Evolutionary conservation across 768 basidiomycete species (phyloP), one percentile per base, ranked within the genome.

Genomic region (Calocybe indica): DNA sequence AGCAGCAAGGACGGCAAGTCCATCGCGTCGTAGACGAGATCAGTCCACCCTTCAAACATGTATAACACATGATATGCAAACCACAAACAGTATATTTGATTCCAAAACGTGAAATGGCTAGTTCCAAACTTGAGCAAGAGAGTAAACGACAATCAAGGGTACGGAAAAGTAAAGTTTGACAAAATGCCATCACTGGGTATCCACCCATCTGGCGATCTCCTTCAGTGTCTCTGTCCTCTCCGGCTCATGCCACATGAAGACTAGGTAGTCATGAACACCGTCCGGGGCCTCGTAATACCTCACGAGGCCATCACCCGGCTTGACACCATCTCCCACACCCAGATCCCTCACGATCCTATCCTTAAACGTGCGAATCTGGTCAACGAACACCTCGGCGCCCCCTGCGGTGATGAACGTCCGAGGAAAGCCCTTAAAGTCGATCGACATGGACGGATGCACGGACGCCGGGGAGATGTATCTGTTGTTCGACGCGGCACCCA

Each of bases 241-340:
- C 8, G 40, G 40, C 22, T 41, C 40, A 28, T 41, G 40, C 40
- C 22, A n/a, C 13, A 14, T 31, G 31, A 43, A 43, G 8, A 30
- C 42, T 1, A 43, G n/a, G 15, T 32, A 43, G 35, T 43, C 42
- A 31, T 43, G 42, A n/a, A 43, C 42, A 10, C n/a, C 42, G 35
- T 43, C 42, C 31, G 31, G 31, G 7, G 8, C 31, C 42, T 31
- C 42, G 31, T 32, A 33, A 15, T 43, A 43, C 22, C 22, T 22
- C 22, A 22, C 22, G 22, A 22, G 22, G 22, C 22, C 22, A 4
- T 22, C 22, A 22, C 22, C 22, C 22, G 22, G 22, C 22, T 22
- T 22, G 6, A 41, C 12, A 7, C 22, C n/a, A 22, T 41, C 31
- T 15, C 22, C 22, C 11, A 12, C 40, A n/a, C 22, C 22, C n/a